Conservation (phyloP, 441 rosid genomes). For the Croton setiger region DNA sequence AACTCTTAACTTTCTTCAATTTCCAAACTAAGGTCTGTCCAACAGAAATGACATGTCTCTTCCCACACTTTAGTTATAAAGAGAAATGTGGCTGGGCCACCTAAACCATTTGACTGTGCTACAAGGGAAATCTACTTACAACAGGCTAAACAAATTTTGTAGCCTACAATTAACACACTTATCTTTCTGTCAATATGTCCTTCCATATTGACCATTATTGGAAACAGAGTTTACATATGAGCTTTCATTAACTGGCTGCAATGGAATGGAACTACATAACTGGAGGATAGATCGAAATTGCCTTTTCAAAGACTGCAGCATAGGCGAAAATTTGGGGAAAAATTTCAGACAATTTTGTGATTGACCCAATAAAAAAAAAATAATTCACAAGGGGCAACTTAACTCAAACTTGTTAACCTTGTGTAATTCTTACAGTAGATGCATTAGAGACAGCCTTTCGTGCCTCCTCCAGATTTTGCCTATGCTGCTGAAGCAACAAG, state of each 20-base stretch:
- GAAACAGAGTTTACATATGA: not conserved
- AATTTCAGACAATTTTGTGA: not conserved
- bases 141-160: not conserved
- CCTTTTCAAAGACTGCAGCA: not conserved
- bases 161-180: not conserved
- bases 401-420: slow-evolving; percentile 5
- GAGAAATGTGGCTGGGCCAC: too few species aligned
- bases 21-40: not conserved
- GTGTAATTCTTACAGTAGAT: slow-evolving; percentile 47
- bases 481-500: slow-evolving; percentile 76
- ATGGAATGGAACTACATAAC: slow-evolving; percentile 9
- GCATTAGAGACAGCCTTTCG: slow-evolving; percentile 46
- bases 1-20: not conserved
- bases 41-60: not conserved
- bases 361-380: not conserved
- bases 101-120: not conserved
- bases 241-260: not conserved
- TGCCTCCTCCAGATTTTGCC: slow-evolving; percentile 51
- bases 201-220: not conserved
- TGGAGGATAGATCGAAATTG: not conserved
- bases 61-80: not conserved
- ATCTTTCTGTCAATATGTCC: not conserved
- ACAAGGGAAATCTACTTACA: not conserved
- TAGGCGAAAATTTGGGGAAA: not conserved
- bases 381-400: not conserved